Base-by-base conservation (phyloP, 176 grass and related monocot genomes). In the Carex littledalei region DNA sequence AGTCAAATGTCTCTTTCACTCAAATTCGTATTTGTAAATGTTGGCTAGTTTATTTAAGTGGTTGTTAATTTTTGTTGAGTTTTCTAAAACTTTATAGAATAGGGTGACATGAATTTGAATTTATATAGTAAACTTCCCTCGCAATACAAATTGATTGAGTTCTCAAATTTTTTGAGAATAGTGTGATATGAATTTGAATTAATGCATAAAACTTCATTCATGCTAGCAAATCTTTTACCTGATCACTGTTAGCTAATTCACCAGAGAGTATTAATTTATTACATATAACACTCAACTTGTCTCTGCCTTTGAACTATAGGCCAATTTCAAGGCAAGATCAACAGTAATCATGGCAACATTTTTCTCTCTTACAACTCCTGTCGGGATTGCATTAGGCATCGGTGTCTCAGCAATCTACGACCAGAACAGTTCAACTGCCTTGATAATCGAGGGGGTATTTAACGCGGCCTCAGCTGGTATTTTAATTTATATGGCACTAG, bases 401-500 rank as follows among this genome's bases (percentile, higher is more conserved):
- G 93, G 50, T 3, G 87, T 98, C 78, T 98, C 93, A 71, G 92
- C 89, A 7, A 87, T 89, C 89, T 95, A 98, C 55, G 86, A 95
- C 67, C 84, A 47, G 2, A 89, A 85, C 62, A 98, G 93, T 66
- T 61, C 89, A 43, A 95, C 86, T 31, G 95, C 91, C 31, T 78
- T 98, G 18, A 78, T 95, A 32, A 71, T 95, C 0, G 95, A 98
- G 81, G 95, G 95, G 11, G 69, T 93, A 63, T 92, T 93, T 79
- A 92, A 98, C 53, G 89, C 95, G 17, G 92, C 95, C 20, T 88
- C 93, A 6, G 93, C 95, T 61, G 93, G 95, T 47, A 98, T 98
- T 86, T 89, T 98, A 55, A 93, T 98, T 79, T 98, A 98, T 80
- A 95, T 98, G 95, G 89, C 95, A 63, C 91, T 98, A 29, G 95